Evolutionary conservation across 2,329 filamentous ascomycete species (phyloP).

Genomic region (Phialocephala sp.): DNA sequence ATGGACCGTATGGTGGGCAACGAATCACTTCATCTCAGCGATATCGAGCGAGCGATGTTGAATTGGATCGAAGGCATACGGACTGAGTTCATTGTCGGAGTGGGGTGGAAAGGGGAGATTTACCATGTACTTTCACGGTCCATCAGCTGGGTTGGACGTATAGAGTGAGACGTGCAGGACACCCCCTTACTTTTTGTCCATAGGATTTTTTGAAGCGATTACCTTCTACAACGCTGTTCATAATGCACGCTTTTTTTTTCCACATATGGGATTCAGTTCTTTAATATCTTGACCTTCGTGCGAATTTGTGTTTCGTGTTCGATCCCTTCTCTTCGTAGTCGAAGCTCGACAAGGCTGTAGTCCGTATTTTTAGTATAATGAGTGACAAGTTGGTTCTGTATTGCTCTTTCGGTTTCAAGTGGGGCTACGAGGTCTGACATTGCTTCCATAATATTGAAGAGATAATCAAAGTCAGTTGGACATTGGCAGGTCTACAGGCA

Average conservation of each 20-base stretch:
- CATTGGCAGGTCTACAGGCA: too few relatives aligned
- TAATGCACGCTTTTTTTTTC: conserved; percentile 1
- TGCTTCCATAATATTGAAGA: too few relatives aligned
- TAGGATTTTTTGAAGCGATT: not conserved
- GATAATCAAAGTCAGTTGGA: too few relatives aligned
- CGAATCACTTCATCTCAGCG: not conserved
- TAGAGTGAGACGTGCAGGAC: conserved; percentile 27
- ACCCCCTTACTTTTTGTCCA: conserved; percentile 18
- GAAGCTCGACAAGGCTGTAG: too few relatives aligned
- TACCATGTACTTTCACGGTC: conserved; percentile 22
- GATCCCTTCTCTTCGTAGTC: too few relatives aligned
- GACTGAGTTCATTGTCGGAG: not conserved
- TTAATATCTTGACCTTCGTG: too few relatives aligned
- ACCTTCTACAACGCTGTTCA: conserved; percentile 10
- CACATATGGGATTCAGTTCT: not conserved
- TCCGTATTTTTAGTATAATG: too few relatives aligned
- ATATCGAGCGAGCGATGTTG: conserved; percentile 3
- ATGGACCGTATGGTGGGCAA: not conserved
- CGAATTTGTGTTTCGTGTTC: too few relatives aligned
- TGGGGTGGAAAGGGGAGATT: conserved; percentile 1
- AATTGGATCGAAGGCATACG: not conserved
- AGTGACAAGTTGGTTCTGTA: too few relatives aligned
- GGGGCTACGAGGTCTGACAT: too few relatives aligned
- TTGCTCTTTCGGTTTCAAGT: too few relatives aligned
- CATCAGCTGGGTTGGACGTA: conserved; percentile 11